Base-by-base conservation (phyloP, 495 filamentous ascomycete genomes). In the Durotheca rogersii region DNA sequence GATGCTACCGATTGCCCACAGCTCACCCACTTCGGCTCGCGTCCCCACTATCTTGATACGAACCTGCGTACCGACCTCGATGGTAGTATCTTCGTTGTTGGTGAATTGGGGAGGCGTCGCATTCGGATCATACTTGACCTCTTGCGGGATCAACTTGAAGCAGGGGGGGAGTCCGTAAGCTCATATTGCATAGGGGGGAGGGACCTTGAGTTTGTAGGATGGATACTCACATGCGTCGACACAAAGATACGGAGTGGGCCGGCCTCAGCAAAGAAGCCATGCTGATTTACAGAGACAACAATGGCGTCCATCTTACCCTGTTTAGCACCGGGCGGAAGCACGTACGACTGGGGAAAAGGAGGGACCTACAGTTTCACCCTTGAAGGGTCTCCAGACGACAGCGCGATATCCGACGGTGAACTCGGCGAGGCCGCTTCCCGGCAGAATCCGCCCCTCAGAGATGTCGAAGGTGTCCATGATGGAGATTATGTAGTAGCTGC, bases 1-100 rank as follows among this genome's bases (percentile, higher is more conserved):
- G 65, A 98, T 95, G 27, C 88, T 97, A 31, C 90, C 94, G 67
- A 97, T 95, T 23, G 92, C 93, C 75, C 86, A 96, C 80, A 98
- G 93, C 58, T 86, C 84, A 18, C 85, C 89, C 35, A 97, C 88
- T 61, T 96, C 93, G 41, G 84, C 89, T 66, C 95, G 81, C 10
- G 90, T 85, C 57, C 94, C 94, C 40, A 95, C 85, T 38, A 98
- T 84, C 70, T 95, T 95, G 48, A 96, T 82, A 11, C 93, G 87
- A 55, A 98, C 78, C 64, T 95, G 90, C 7, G 92, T 90, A 23
- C 89, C 90, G 32, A 89, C 89, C 68, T 96, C 90, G 61, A 97
- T 95, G 10, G 91, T 86, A 61, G 90, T 89, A 41, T 95, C 94
- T 39, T 85, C 89, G 61, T 93, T 85, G 67, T 94, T 82, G 37